Evolutionary conservation across 2,329 filamentous ascomycete species (phyloP).

Genomic region (Pseudopithomyces chartarum): DNA sequence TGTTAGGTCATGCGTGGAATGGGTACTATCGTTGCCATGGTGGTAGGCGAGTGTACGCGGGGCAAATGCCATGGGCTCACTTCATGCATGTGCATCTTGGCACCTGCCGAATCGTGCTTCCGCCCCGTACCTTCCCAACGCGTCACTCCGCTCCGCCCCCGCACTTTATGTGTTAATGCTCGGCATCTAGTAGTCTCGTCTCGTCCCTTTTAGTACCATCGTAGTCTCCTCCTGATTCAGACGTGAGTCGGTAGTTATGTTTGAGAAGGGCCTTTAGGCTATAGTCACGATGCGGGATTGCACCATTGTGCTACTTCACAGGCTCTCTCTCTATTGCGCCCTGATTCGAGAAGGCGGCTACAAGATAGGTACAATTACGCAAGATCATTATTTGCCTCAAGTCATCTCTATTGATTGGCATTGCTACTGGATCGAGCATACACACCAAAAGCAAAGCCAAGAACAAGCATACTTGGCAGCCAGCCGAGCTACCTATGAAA

Average conservation of each 20-base stretch:
- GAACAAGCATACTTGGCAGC: neutral
- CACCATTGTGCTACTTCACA: too few species aligned
- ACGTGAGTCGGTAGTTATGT: too few species aligned
- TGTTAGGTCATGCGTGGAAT: too few species aligned
- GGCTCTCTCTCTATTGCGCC: too few species aligned
- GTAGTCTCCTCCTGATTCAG: neutral
- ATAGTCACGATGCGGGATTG: too few species aligned
- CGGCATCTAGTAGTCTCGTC: neutral
- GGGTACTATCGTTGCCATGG: too few species aligned
- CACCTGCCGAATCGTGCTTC: neutral
- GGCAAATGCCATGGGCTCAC: neutral
- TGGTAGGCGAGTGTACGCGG: neutral
- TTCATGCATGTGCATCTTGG: neutral
- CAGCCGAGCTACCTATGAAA: neutral
- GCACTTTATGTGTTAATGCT: neutral
- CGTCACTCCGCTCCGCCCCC: neutral
- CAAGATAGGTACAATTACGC: too few species aligned
- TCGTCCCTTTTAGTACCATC: neutral
- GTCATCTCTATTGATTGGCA: neutral
- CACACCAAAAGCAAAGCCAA: neutral
- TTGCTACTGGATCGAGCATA: neutral
- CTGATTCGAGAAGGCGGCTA: too few species aligned
- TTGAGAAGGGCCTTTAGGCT: too few species aligned
- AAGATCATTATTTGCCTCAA: neutral
- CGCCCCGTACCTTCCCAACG: conserved; percentile 2